These are phyloP conservation scores for Podaxis pistillaris DNA, from an alignment of 768 basidiomycete species.

Conservation along the genomic window DNA sequence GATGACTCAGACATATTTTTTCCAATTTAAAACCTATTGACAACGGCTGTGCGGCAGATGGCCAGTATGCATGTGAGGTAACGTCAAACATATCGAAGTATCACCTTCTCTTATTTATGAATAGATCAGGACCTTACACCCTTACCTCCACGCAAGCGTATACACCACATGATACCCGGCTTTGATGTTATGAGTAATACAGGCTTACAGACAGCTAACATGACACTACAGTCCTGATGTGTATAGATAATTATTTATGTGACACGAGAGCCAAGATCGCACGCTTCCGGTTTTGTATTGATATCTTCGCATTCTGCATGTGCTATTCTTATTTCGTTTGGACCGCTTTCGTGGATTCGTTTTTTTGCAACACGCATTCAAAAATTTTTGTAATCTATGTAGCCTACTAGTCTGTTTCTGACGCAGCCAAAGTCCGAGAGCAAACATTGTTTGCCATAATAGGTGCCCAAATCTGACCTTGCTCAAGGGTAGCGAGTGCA, in stretches of 20 bases:
- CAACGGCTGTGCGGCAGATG: conserved; percentile 26
- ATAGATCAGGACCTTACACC: conserved; percentile 46
- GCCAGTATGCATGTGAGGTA: conserved; percentile 50
- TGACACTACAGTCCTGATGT: conserved; percentile 49
- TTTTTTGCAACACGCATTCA: background rate
- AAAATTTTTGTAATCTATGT: conserved; percentile 1
- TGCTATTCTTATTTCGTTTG: conserved; percentile 14
- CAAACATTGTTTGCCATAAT: background rate
- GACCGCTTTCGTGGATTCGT: conserved; percentile 7
- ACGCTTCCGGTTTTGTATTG: conserved; percentile 20
- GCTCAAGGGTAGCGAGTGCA: too few species aligned
- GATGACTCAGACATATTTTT: conserved; percentile 15
- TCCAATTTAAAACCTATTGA: conserved; percentile 10
- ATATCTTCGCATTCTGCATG: conserved; percentile 18
- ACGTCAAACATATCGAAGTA: conserved; percentile 21
- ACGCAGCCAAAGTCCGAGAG: background rate
- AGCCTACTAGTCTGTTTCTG: background rate
- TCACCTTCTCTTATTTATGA: conserved; percentile 20
- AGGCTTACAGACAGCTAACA: conserved; percentile 53
- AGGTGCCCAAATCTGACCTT: background rate
- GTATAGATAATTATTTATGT: conserved; percentile 19
- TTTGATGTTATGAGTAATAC: conserved; percentile 55
- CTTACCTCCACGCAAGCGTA: conserved; percentile 60
- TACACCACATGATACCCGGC: conserved; percentile 62
- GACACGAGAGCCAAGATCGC: conserved; percentile 8